phyloP scores from a whole-genome alignment of 2,329 filamentous ascomycete species.

The Nemania sp. region DNA sequence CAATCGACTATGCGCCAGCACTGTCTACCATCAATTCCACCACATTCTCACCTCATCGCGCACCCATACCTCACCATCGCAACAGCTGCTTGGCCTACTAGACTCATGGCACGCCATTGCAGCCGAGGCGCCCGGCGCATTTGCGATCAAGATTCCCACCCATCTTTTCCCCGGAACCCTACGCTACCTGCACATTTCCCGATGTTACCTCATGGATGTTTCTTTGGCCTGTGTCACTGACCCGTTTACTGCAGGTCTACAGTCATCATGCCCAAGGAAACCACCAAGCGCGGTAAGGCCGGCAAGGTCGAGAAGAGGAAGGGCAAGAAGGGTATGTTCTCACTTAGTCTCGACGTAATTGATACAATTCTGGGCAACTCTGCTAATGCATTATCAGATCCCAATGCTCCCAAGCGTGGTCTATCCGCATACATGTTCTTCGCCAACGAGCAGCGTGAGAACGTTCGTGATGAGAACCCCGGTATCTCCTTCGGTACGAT shows the following conservation, averaged over 20 bases:
- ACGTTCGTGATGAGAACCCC: slow-evolving; percentile 97
- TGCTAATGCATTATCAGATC: slow-evolving; percentile 61
- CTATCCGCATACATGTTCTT: slow-evolving; percentile 99
- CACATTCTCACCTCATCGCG: background rate
- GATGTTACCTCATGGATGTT: background rate
- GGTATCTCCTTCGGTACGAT: slow-evolving; percentile 89
- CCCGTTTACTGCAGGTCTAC: slow-evolving; percentile 33
- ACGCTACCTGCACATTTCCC: background rate
- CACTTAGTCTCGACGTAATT: background rate
- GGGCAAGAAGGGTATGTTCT: slow-evolving; percentile 62
- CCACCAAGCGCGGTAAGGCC: slow-evolving; percentile 56
- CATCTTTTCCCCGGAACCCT: background rate
- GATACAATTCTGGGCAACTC: background rate
- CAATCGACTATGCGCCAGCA: slow-evolving; percentile 49
- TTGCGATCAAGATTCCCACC: background rate
- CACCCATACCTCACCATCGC: slow-evolving; percentile 24
- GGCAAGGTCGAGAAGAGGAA: slow-evolving; percentile 61
- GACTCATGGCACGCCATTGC: background rate
- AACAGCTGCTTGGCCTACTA: background rate
- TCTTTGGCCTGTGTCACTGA: slow-evolving; percentile 1
- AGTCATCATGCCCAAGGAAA: slow-evolving; percentile 63
- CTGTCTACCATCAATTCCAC: slow-evolving; percentile 25
- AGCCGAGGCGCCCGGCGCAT: background rate
- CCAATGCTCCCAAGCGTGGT: slow-evolving; percentile 98
- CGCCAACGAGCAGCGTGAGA: slow-evolving; percentile 98